Conservation (phyloP, 306 rosid genomes). For the Cucurbita pepo region DNA sequence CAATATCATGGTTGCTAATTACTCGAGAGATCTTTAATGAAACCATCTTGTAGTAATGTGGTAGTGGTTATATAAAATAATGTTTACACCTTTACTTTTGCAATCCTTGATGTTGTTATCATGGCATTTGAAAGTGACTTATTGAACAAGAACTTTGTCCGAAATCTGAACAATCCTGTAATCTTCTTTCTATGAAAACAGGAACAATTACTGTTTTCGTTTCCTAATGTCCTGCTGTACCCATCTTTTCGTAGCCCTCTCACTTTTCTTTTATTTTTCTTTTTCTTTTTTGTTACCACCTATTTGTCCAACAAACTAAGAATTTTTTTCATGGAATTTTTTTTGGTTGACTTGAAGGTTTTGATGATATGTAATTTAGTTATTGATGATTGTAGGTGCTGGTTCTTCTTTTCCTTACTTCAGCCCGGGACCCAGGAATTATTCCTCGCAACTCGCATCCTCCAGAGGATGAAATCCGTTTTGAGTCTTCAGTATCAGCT, state of each 20-base stretch:
- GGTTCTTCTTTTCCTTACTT: constrained; percentile 81
- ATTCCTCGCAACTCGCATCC: constrained; percentile 82
- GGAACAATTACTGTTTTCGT: background rate
- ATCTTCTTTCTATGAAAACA: background rate
- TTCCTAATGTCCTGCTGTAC: background rate
- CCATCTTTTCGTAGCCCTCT: background rate
- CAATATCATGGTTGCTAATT: background rate
- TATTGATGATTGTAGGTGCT: constrained; percentile 51
- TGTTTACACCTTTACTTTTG: background rate
- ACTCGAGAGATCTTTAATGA: background rate
- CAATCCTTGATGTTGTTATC: background rate
- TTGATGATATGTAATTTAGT: constrained; percentile 24
- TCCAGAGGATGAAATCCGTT: constrained; percentile 74
- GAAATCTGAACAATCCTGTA: background rate
- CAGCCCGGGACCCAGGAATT: constrained; percentile 90
- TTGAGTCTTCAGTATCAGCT: constrained; percentile 36
- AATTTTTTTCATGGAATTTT: background rate
- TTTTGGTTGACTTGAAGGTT: background rate
- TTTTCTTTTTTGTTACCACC: background rate
- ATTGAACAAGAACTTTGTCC: background rate
- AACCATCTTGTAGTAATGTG: background rate
- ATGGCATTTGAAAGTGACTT: background rate
- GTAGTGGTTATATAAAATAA: background rate
- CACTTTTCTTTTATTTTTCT: background rate
- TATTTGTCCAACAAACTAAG: background rate